phyloP scores from a whole-genome alignment of 768 basidiomycete genomes.

The Astraeus odoratus region DNA sequence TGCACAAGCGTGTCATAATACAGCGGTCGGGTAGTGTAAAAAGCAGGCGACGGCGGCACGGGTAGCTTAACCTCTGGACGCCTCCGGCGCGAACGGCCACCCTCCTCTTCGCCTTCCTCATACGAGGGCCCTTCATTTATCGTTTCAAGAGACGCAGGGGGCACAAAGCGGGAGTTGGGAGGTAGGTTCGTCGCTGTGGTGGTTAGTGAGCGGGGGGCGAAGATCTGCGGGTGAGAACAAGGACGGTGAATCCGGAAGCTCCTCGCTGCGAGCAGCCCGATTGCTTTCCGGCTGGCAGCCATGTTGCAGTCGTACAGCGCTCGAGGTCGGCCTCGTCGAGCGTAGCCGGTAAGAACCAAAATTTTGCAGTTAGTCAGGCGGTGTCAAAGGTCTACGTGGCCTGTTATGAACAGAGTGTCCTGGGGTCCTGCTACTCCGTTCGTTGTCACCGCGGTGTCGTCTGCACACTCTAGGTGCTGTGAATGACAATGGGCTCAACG shows the following conservation, averaged over 20 bases:
- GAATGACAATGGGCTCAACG: constrained; percentile 20
- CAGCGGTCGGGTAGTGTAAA: constrained; percentile 73
- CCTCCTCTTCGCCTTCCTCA: neutral
- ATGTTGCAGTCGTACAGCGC: no score
- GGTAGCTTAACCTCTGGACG: neutral
- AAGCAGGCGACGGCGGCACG: constrained; percentile 62
- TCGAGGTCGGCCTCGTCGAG: no score
- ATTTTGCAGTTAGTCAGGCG: neutral
- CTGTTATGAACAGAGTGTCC: no score
- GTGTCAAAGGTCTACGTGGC: no score
- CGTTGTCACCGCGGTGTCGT: no score
- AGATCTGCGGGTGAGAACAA: neutral
- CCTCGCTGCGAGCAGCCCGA: neutral
- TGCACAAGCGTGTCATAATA: constrained; percentile 68
- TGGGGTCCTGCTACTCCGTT: no score
- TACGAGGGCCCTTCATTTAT: neutral
- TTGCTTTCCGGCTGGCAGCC: neutral
- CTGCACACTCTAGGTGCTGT: no score
- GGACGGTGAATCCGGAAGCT: no score
- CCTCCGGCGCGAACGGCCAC: neutral
- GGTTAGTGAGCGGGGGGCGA: constrained; percentile 8
- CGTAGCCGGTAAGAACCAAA: neutral
- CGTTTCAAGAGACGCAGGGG: constrained; percentile 19
- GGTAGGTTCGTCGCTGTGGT: constrained; percentile 3
- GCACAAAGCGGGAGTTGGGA: constrained; percentile 15